Conservation (phyloP, 192 early-diverging fungal species). For the Geranomyces michiganensis region DNA sequence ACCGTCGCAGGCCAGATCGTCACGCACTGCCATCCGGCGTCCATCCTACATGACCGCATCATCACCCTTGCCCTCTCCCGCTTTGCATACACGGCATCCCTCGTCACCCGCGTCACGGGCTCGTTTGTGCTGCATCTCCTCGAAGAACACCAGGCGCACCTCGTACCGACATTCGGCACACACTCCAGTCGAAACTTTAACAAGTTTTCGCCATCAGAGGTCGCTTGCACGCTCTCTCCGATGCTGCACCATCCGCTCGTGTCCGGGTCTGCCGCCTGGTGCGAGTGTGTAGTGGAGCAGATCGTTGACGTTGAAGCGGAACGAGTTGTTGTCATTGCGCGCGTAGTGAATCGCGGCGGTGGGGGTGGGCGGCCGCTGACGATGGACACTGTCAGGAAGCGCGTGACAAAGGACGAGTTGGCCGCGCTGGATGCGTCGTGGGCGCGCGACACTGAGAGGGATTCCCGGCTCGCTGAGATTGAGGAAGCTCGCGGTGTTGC, state of each 20-base stretch:
- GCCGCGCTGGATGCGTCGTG: not conserved
- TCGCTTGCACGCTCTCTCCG: not conserved
- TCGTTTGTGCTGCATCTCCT: constrained; percentile 5
- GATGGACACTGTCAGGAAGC: not conserved
- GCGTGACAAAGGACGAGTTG: not conserved
- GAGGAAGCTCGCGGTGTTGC: no score
- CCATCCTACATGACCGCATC: not conserved
- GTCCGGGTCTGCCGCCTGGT: not conserved
- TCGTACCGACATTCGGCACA: not conserved
- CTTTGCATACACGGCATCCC: not conserved
- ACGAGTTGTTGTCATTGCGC: not conserved
- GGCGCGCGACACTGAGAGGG: not conserved
- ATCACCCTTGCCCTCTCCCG: not conserved
- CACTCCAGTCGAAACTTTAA: not conserved
- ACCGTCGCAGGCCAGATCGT: not conserved
- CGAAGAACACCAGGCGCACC: constrained; percentile 5
- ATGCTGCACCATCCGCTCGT: not conserved
- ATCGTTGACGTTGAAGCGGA: not conserved
- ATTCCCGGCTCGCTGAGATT: not conserved
- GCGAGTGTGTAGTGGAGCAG: constrained; percentile 1
- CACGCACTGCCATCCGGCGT: constrained; percentile 4
- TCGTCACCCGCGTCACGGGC: not conserved
- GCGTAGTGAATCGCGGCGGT: not conserved
- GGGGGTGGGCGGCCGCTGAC: not conserved
- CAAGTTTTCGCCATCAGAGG: not conserved